Percentiles rank a stretch among this genome's conserved stretches.
phyloP scores from a whole-genome alignment of 305 asterid genomes.

The Solanum hybrid region DNA sequence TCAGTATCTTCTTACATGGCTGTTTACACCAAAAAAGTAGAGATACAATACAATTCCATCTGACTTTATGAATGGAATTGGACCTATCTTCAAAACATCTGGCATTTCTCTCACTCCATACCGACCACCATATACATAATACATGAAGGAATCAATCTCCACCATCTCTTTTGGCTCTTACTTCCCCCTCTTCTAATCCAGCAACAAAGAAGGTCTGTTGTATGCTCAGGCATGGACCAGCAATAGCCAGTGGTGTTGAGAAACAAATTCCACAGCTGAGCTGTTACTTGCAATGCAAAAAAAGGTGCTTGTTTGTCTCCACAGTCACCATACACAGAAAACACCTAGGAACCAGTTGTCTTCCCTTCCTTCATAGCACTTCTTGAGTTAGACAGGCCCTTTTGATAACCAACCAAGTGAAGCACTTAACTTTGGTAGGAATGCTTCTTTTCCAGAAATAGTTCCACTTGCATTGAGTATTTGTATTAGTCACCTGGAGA shows the following conservation, averaged over 20 bases:
- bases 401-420: not conserved
- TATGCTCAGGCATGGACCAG: not conserved
- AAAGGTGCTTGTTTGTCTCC: not conserved
- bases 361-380: not conserved
- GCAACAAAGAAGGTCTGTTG: not conserved
- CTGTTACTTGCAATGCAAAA: not conserved
- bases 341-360: not conserved
- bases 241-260: not conserved
- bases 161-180: not conserved
- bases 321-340: not conserved
- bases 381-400: not conserved
- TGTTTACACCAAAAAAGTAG: not conserved
- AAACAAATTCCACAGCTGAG: not conserved
- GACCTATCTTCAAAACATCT: not conserved
- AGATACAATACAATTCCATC: not conserved
- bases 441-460: not conserved
- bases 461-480: not conserved
- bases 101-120: not conserved
- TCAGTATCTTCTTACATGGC: not conserved
- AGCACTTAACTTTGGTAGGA: not conserved
- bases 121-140: not conserved
- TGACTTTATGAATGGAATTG: not conserved
- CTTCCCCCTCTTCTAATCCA: not conserved
- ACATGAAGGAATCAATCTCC: not conserved
- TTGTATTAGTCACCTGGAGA: not conserved